Percentiles rank a stretch among this genome's conserved stretches.
Evolutionary conservation across 108 stramenopile species (phyloP).

Genomic region (Cyclostephanos invisitatus): DNA sequence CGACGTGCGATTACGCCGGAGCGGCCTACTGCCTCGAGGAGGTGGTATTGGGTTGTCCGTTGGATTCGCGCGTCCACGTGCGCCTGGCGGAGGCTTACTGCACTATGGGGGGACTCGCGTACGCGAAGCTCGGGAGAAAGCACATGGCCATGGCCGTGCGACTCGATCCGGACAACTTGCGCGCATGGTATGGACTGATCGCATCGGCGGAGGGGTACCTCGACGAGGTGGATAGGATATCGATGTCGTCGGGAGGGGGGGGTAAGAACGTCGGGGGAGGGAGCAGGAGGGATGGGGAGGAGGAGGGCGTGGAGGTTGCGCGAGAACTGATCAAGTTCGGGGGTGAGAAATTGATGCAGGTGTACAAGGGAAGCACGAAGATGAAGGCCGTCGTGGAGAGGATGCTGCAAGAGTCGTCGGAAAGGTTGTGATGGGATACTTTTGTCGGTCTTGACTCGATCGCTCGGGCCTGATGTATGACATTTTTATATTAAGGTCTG

Average conservation of each 20-base stretch:
- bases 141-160: constrained; percentile 82
- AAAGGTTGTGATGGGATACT: constrained; percentile 5
- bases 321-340: constrained; percentile 71
- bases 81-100: constrained; percentile 76
- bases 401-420: constrained; percentile 46
- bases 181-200: constrained; percentile 77
- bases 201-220: constrained; percentile 68
- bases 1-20: constrained; percentile 67
- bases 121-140: constrained; percentile 68
- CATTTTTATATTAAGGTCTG: not conserved
- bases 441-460: no score
- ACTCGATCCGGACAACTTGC: constrained; percentile 60
- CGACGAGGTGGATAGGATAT: constrained; percentile 47
- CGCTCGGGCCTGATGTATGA: no score
- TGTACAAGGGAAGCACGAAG: constrained; percentile 68
- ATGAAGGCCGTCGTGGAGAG: constrained; percentile 37
- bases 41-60: constrained; percentile 73
- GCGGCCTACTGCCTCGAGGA: constrained; percentile 84
- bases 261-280: constrained; percentile 1
- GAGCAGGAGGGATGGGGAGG: constrained; percentile 58
- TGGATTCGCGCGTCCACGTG: constrained; percentile 64
- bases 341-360: constrained; percentile 54
- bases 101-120: constrained; percentile 67
- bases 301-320: constrained; percentile 66
- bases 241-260: not conserved